These are phyloP conservation scores for Aspergillus homomorphus DNA, from an alignment of 495 filamentous ascomycete genomes.

Conservation along the genomic window DNA sequence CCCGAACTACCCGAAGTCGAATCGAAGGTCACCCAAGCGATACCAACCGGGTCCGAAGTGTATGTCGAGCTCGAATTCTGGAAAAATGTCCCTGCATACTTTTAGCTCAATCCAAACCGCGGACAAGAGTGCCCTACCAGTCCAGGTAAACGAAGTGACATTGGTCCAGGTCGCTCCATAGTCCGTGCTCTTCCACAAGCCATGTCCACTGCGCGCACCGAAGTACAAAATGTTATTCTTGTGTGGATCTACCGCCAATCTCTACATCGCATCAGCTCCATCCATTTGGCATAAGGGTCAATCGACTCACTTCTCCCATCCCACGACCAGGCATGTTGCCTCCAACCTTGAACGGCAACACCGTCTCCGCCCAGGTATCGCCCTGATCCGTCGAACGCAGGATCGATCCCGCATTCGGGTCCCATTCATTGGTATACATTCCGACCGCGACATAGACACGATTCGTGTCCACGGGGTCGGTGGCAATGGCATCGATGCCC, in stretches of 20 bases:
- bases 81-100: slow-evolving; percentile 7
- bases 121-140: slow-evolving; percentile 4
- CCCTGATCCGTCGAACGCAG: slow-evolving; percentile 16
- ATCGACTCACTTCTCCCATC: slow-evolving; percentile 12
- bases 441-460: slow-evolving; percentile 15
- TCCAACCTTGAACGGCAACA: slow-evolving; percentile 16
- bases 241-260: slow-evolving; percentile 14
- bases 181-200: slow-evolving; percentile 15
- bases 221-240: slow-evolving; percentile 16
- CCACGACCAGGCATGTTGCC: slow-evolving; percentile 21
- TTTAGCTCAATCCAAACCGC: neutral
- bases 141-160: slow-evolving; percentile 14
- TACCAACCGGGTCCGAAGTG: slow-evolving; percentile 11
- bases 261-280: slow-evolving; percentile 1
- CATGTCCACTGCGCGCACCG: slow-evolving; percentile 11
- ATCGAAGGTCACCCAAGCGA: slow-evolving; percentile 18
- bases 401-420: slow-evolving; percentile 15
- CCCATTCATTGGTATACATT: slow-evolving; percentile 19
- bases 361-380: slow-evolving; percentile 14
- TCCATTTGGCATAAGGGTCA: neutral
- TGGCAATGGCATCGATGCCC: slow-evolving; percentile 17
- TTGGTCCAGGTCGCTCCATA: slow-evolving; percentile 15
- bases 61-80: slow-evolving; percentile 12
- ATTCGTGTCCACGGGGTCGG: slow-evolving; percentile 14
- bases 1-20: slow-evolving; percentile 11